Conservation (phyloP, 176 grass and related monocot genomes). For the Ananas comosus region DNA sequence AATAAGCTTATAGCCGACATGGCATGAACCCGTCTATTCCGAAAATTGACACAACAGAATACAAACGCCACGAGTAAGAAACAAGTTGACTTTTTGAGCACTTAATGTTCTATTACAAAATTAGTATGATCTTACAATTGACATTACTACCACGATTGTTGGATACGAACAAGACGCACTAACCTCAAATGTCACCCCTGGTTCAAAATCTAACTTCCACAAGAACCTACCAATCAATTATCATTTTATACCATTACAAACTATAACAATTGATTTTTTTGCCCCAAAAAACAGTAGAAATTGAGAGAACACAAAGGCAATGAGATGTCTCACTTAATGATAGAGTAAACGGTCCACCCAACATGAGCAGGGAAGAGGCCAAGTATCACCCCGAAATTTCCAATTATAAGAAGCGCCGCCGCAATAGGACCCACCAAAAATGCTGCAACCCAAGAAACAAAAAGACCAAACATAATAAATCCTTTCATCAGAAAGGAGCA, state of each 20-base stretch:
- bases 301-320: background rate
- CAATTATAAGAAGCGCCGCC: slow-evolving; percentile 53
- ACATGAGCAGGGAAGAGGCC: slow-evolving; percentile 78
- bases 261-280: background rate
- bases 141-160: no score
- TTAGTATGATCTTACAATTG: no score
- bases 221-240: background rate
- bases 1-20: no score
- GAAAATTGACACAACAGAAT: no score
- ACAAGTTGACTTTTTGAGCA: no score
- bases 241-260: background rate
- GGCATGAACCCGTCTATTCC: no score
- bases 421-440: slow-evolving; percentile 72
- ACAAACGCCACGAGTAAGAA: no score
- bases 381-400: slow-evolving; percentile 75
- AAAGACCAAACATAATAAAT: slow-evolving; percentile 2
- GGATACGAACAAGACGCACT: no score
- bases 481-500: background rate
- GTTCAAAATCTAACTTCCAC: background rate
- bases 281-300: background rate
- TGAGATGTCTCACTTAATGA: slow-evolving; percentile 43
- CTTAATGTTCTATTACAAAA: no score
- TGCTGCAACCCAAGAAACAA: slow-evolving; percentile 29
- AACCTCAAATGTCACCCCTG: no score
- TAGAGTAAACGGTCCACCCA: slow-evolving; percentile 73